Base-by-base conservation (phyloP, 1,139 yeast species). In the Groenewaldozyma auringiensis region DNA sequence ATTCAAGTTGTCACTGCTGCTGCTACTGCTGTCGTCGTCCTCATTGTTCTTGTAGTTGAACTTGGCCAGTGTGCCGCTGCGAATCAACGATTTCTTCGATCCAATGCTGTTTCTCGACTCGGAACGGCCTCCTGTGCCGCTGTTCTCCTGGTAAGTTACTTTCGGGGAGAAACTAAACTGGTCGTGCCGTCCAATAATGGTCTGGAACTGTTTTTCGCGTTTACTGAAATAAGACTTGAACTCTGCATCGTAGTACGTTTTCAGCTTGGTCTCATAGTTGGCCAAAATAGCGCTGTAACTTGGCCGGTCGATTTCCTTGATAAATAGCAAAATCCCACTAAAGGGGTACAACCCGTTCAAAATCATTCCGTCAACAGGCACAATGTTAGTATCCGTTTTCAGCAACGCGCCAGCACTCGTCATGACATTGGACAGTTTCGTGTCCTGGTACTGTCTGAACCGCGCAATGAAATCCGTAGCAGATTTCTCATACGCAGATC, bases 241-340 rank as follows among this genome's bases (percentile, higher is more conserved):
- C 1, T 62, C 54, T 1, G 47, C 51, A 20, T 54, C 56, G 44
- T 63, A 65, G 47, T 56, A 55, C 27, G 51, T 50, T 31, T 55
- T 51, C 35, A 60, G 55, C 4, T 48, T 47, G 6, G 49, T 44
- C 40, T 62, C 61, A 44, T 67, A 68, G 17, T 51, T 49, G 32
- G 51, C 50, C 42, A 76, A 51, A 21, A 79, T 59, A 2, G 65
- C 65, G 22, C 62, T 53, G 58, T 70, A 79, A 6, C 69, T 66
- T 2, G 63, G 42, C 8, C 54, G 53, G 41, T 59, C 63, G n/a
- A 79, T 68, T 45, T 79, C 80, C 54, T 81, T 83, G 32, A 83
- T 71, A 57, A 83, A 88, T 36, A 77, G 72, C 2, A 83, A 71
- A 33, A 85, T 63, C 0, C 89, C 83, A 3, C 83, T 70, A 50